These are phyloP conservation scores for Colletotrichum scovillei DNA, from an alignment of 2,329 filamentous ascomycete genomes.

Conservation along the genomic window DNA sequence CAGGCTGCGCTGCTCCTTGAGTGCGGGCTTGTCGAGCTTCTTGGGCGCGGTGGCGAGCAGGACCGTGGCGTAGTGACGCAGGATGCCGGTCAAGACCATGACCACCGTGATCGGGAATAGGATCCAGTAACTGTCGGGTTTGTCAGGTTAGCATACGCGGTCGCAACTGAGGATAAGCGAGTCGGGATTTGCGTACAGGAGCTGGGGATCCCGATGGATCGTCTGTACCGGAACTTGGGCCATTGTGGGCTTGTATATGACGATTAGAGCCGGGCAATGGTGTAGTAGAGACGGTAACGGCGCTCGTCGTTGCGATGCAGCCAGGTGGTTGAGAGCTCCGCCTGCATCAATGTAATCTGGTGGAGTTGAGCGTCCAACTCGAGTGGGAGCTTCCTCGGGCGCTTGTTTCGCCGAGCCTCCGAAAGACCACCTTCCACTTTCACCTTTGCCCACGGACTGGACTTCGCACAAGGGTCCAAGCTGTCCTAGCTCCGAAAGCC, in stretches of 20 bases:
- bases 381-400: conserved; percentile 32
- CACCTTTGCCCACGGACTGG: neutral
- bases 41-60: conserved; percentile 89
- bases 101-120: conserved; percentile 96
- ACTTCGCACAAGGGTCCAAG: conserved; percentile 32
- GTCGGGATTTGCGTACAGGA: conserved; percentile 77
- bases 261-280: conserved; percentile 2
- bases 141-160: conserved; percentile 11
- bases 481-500: conserved; percentile 30
- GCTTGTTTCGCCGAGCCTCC: conserved; percentile 33
- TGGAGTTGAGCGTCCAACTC: neutral
- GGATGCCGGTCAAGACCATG: conserved; percentile 95
- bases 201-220: conserved; percentile 97
- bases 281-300: neutral
- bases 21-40: conserved; percentile 77
- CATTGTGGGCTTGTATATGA: conserved; percentile 64
- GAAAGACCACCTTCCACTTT: conserved; percentile 41
- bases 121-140: conserved; percentile 92
- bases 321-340: conserved; percentile 9
- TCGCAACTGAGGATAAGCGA: conserved; percentile 30
- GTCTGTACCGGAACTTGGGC: conserved; percentile 88
- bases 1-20: conserved; percentile 88
- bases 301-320: conserved; percentile 14
- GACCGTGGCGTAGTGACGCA: conserved; percentile 96
- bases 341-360: conserved; percentile 1